A percentile compares a stretch with the other conserved stretches of the same genome.
Conservation (phyloP, 1,139 yeast species). For the Suhomyces choctaworum region DNA sequence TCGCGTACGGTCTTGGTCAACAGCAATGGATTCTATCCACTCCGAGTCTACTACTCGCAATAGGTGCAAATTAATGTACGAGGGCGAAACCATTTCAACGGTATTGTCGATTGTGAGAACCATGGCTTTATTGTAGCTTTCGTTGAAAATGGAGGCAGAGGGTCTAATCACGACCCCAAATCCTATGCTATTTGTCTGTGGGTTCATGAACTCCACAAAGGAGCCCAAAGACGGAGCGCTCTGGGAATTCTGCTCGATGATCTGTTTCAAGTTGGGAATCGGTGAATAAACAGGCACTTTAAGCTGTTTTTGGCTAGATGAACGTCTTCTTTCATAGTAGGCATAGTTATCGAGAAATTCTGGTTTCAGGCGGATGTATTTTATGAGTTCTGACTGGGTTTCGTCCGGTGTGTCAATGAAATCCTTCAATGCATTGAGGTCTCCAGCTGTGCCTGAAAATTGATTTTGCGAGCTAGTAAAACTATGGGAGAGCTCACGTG, state of each 20-base stretch:
- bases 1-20: conserved; percentile 29
- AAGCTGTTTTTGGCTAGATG: background rate
- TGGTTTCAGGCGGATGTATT: conserved; percentile 4
- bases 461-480: background rate
- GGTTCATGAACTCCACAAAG: conserved; percentile 31
- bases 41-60: conserved; percentile 25
- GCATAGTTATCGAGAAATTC: conserved; percentile 4
- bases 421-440: background rate
- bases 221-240: conserved; percentile 34
- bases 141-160: conserved; percentile 35
- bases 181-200: conserved; percentile 10
- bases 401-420: conserved; percentile 5
- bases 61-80: conserved; percentile 29
- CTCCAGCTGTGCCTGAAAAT: background rate
- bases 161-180: conserved; percentile 38
- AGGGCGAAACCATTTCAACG: conserved; percentile 27
- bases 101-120: conserved; percentile 37
- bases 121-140: conserved; percentile 31
- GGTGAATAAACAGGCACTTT: conserved; percentile 9
- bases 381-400: conserved; percentile 3
- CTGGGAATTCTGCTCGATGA: conserved; percentile 22
- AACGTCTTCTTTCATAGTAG: background rate
- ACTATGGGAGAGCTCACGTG: too few relatives aligned
- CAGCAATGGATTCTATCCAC: conserved; percentile 20
- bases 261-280: conserved; percentile 18